Base-by-base conservation (phyloP, 2,329 filamentous ascomycete genomes). In the Colletotrichum sidae region DNA sequence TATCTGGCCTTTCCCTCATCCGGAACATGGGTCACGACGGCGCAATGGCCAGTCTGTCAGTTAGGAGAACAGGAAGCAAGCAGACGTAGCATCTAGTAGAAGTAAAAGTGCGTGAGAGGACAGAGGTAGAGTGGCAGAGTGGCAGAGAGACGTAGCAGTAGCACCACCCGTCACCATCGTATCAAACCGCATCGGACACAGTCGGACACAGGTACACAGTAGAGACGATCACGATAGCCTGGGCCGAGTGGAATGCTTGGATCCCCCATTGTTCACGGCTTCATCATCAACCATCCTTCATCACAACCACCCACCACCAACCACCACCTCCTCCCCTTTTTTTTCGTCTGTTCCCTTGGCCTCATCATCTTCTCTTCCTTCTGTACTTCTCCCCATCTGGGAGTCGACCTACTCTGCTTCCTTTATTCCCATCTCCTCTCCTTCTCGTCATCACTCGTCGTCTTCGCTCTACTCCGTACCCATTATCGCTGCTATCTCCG, bases 261-360 rank as follows among this genome's bases (percentile, higher is more conserved):
- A 60, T 67, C 49, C 55, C 64, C 60, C 51, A 65, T 45, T 59
- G 60, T 67, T 67, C 64, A 59, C 64, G 64, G 64, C n/a, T 55
- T 67, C 64, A 65, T 59, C 59, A 54, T 65, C 51, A 65, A 53
- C 17, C 9, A 34, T n/a, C 37, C 37, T 13, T 17, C 17, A 66
- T 60, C 57, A 66, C 50, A 46, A 49, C 47, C 52, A 55, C 60
- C 47, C 52, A 55, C 60, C 58, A 64, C 67, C 54, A 65, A 65
- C 68, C 63, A 69, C 68, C 67, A 54, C 56, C 54, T 11, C 34
- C 39, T 38, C 13, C 63, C 49, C 39, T n/a, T 41, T 54, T 41
- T 35, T 46, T 55, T 34, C 34, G 13, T 52, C 34, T 46, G 44
- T 39, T 39, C 51, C 17, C 38, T n/a, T 55, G 25, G 50, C 47